A percentile compares a stretch with the other conserved stretches of the same genome.
These are phyloP conservation scores for Aspergillus arachidicola DNA, from an alignment of 2,329 filamentous ascomycete species.

Conservation along the genomic window DNA sequence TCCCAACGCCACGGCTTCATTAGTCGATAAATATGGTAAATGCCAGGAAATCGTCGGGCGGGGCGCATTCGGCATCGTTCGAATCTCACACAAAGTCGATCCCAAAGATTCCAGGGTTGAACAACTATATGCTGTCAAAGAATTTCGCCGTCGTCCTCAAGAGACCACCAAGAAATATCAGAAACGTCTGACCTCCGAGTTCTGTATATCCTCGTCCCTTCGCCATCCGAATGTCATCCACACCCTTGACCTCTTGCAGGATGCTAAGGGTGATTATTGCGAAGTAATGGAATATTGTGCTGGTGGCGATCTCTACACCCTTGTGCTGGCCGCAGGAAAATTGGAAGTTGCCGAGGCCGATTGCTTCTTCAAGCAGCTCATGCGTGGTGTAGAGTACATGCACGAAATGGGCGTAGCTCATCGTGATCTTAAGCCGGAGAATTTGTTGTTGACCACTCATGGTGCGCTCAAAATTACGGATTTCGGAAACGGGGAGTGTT, in stretches of 20 bases:
- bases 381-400: slow-evolving; percentile 98
- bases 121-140: slow-evolving; percentile 95
- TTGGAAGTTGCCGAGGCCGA: slow-evolving; percentile 88
- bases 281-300: slow-evolving; percentile 99
- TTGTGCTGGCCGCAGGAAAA: slow-evolving; percentile 88
- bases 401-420: slow-evolving; percentile 99
- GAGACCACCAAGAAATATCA: slow-evolving; percentile 98
- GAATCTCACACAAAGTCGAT: slow-evolving; percentile 94
- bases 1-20: slow-evolving; percentile 71
- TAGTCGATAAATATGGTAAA: slow-evolving; percentile 97
- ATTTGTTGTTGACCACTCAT: slow-evolving; percentile 87
- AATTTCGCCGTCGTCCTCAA: slow-evolving; percentile 90
- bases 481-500: slow-evolving; percentile 98
- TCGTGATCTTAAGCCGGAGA: slow-evolving; percentile 95
- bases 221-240: slow-evolving; percentile 98
- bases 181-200: slow-evolving; percentile 94
- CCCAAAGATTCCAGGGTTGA: slow-evolving; percentile 75
- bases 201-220: slow-evolving; percentile 96
- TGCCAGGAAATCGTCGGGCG: slow-evolving; percentile 96
- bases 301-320: slow-evolving; percentile 90
- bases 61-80: slow-evolving; percentile 94
- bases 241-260: slow-evolving; percentile 91
- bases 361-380: slow-evolving; percentile 98
- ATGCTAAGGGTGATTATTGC: slow-evolving; percentile 95
- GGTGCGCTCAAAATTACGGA: slow-evolving; percentile 97